Evolutionary conservation across 2,329 filamentous ascomycete species (phyloP).

Genomic region (Aspergillus fumigatus): DNA sequence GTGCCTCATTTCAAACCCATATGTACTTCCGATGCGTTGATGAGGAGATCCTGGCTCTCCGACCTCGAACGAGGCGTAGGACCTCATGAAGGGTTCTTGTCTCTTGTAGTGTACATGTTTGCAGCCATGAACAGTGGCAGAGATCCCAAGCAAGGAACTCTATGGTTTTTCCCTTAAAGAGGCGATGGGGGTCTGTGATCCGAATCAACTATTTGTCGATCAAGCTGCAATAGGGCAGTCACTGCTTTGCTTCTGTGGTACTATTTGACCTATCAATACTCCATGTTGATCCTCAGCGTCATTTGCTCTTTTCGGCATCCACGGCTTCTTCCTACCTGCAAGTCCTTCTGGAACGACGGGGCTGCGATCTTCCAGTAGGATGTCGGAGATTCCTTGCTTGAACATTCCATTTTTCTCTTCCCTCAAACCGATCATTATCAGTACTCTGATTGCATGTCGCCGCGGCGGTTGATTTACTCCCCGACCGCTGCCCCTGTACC

Average conservation of each 20-base stretch:
- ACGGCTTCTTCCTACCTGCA: not conserved
- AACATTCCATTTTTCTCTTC: not conserved
- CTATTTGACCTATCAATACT: not conserved
- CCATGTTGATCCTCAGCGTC: not conserved
- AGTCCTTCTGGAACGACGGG: not conserved
- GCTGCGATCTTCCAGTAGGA: not conserved
- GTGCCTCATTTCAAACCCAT: no score
- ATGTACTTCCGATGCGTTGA: not conserved
- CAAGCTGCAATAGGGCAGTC: not conserved
- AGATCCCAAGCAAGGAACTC: not conserved
- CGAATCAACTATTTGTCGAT: not conserved
- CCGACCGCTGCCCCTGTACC: not conserved
- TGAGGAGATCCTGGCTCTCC: not conserved
- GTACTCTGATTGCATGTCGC: not conserved
- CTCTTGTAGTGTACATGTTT: not conserved
- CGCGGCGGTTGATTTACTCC: not conserved
- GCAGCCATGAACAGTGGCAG: not conserved
- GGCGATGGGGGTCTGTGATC: not conserved
- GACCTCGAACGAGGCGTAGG: not conserved
- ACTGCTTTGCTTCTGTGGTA: not conserved
- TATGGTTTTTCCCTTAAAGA: not conserved
- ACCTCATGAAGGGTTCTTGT: not conserved
- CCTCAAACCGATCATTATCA: not conserved
- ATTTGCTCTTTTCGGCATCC: not conserved
- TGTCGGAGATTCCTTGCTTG: not conserved